A percentile compares a stretch with the other conserved stretches of the same genome.
These are phyloP conservation scores for Cicer judaicum DNA, from an alignment of 306 rosid genomes.

Conservation along the genomic window DNA sequence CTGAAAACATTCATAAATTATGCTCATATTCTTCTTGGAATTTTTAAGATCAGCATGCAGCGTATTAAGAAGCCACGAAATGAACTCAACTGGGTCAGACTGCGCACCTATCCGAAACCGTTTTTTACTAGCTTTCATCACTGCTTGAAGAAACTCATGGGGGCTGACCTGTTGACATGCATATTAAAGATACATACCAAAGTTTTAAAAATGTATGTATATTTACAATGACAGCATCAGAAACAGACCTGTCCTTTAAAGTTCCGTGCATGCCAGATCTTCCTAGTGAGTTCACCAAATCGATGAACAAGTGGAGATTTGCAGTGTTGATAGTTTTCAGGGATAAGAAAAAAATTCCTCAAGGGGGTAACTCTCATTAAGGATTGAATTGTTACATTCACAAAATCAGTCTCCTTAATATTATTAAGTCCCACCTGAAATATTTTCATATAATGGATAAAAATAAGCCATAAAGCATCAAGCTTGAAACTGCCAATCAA, in stretches of 20 bases:
- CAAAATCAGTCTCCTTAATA: conserved; percentile 96
- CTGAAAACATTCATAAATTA: conserved; percentile 91
- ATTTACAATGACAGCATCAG: conserved; percentile 26
- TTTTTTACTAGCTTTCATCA: conserved; percentile 97
- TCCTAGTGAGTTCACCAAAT: conserved; percentile 95
- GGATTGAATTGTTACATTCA: conserved; percentile 93
- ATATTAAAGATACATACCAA: conserved; percentile 33
- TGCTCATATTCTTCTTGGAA: conserved; percentile 84
- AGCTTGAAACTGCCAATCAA: background rate
- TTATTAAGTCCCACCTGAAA: conserved; percentile 92
- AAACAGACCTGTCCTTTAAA: conserved; percentile 93
- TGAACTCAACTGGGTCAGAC: conserved; percentile 96
- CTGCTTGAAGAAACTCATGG: conserved; percentile 95
- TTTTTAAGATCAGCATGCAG: conserved; percentile 81
- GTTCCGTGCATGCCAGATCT: conserved; percentile 96
- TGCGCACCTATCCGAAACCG: conserved; percentile 84
- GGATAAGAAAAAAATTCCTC: conserved; percentile 92
- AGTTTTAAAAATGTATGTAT: conserved; percentile 6
- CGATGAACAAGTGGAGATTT: conserved; percentile 93
- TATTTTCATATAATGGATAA: conserved; percentile 22
- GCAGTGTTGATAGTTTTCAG: conserved; percentile 81
- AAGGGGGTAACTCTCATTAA: conserved; percentile 95
- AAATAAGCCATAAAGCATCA: conserved; percentile 40
- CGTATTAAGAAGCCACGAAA: conserved; percentile 96
- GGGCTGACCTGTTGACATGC: conserved; percentile 82